phyloP scores from a whole-genome alignment of 371 early-diverging fungal genomes.

The Mycotypha africana region DNA sequence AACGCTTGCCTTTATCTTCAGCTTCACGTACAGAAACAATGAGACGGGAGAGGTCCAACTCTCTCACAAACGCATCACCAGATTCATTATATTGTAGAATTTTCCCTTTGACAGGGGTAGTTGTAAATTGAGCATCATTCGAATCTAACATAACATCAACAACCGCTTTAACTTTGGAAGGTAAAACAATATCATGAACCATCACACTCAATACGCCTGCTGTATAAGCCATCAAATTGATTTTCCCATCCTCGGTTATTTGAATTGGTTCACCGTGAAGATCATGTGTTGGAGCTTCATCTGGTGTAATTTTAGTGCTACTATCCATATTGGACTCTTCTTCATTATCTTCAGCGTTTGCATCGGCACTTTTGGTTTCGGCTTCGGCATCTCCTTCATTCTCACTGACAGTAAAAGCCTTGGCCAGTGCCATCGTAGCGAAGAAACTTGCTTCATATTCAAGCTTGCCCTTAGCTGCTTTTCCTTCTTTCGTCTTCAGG shows the following conservation, averaged over 20 bases:
- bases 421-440: conserved; percentile 54
- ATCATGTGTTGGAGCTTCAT: conserved; percentile 3
- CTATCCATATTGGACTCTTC: background rate
- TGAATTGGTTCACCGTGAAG: conserved; percentile 23
- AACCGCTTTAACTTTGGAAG: conserved; percentile 10
- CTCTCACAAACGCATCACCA: conserved; percentile 28
- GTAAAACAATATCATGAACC: conserved; percentile 17
- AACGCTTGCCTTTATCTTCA: conserved; percentile 12
- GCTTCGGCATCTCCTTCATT: conserved; percentile 21
- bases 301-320: conserved; percentile 4
- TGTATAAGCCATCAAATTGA: conserved; percentile 18
- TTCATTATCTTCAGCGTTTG: background rate
- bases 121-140: conserved; percentile 27
- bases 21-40: conserved; percentile 12
- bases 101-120: conserved; percentile 14
- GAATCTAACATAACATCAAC: conserved; percentile 26
- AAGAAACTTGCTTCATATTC: conserved; percentile 58
- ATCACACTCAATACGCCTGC: conserved; percentile 26
- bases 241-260: conserved; percentile 12
- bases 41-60: conserved; percentile 26
- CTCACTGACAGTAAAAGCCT: no score
- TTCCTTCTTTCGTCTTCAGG: conserved; percentile 49
- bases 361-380: conserved; percentile 1
- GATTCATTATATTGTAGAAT: conserved; percentile 19
- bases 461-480: conserved; percentile 49